Percentiles rank a stretch among this genome's conserved stretches.
phyloP scores from a whole-genome alignment of 164 flowering plant genomes.

The Buxus sempervirens region DNA sequence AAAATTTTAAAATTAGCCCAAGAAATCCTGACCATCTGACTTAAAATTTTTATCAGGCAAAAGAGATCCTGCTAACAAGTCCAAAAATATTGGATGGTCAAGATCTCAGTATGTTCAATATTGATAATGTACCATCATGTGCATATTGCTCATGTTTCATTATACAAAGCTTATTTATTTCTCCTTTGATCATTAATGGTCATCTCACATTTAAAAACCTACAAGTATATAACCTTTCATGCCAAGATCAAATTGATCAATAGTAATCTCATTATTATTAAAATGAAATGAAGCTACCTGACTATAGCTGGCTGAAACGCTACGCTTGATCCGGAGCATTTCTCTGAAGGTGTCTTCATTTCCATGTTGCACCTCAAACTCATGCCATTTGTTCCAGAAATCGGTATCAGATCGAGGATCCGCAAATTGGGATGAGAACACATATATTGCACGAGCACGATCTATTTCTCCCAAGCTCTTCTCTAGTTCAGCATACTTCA shows the following conservation, averaged over 20 bases:
- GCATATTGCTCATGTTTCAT: too few species aligned
- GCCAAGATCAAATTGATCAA: background rate
- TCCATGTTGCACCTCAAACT: slow-evolving; percentile 93
- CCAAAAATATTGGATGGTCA: background rate
- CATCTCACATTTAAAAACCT: background rate
- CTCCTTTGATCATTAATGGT: too few species aligned
- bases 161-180: too few species aligned
- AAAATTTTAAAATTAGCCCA: too few species aligned
- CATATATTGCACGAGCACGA: slow-evolving; percentile 69
- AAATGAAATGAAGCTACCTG: slow-evolving; percentile 47
- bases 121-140: too few species aligned
- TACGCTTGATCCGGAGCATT: slow-evolving; percentile 86
- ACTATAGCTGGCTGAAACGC: slow-evolving; percentile 82
- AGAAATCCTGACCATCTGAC: background rate
- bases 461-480: slow-evolving; percentile 93
- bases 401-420: slow-evolving; percentile 79
- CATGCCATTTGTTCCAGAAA: slow-evolving; percentile 87
- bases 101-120: background rate
- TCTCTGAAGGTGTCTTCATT: slow-evolving; percentile 95
- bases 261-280: background rate
- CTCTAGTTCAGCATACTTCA: slow-evolving; percentile 92
- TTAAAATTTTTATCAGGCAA: background rate
- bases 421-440: slow-evolving; percentile 71
- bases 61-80: background rate
- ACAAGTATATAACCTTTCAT: background rate